Base-by-base conservation (phyloP, 2,329 filamentous ascomycete species). In the Erysiphe neolycopersici region DNA sequence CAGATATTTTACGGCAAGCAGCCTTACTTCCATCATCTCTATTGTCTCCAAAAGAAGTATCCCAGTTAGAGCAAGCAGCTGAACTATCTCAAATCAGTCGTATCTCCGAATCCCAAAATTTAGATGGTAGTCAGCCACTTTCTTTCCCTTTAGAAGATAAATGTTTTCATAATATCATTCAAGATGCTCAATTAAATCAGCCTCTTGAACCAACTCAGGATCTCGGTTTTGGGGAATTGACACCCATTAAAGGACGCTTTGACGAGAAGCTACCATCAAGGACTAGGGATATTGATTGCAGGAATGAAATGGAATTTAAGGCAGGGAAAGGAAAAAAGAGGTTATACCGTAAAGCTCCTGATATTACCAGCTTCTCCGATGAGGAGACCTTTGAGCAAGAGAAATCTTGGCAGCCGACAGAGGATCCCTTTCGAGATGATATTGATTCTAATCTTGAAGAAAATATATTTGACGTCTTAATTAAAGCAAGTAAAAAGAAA, bases 191-290 rank as follows among this genome's bases (percentile, higher is more conserved):
- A 51, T 58, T 68, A 17, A 81, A 79, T 0, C 73, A 81, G 29
- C 63, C 77, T 42, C 66, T 81, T 5, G 78, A 85, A 45, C 73
- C 76, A 0, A 89, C 82, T 1, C 84, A 93, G 56, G 85, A 93
- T 56, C 67, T 62, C 16, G 84, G 83, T 0, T 81, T 89, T 50
- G 69, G 76, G 36, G 64, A 76, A 45, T 76, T 74, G 45, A 79
- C 80, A 1, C 81, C 82, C 38, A 66, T 82, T 41, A 75, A 71
- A 47, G 64, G 68, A 45, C 67, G 78, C 41, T 84, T 82, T 57
- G 53, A 74, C 43, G 67, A 73, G 29, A 61, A 69, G 0, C 74
- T 78, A 1, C 59, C 64, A 13, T 82, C 79, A 0, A 87, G 80
- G 0, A 62, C 76, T 0, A 77, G 80, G 17, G 89, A 82, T 0